Percentiles rank a stretch among this genome's conserved stretches.
Evolutionary conservation across 192 early-diverging fungal genomes (phyloP).

Genomic region (Coemansia sp.): DNA sequence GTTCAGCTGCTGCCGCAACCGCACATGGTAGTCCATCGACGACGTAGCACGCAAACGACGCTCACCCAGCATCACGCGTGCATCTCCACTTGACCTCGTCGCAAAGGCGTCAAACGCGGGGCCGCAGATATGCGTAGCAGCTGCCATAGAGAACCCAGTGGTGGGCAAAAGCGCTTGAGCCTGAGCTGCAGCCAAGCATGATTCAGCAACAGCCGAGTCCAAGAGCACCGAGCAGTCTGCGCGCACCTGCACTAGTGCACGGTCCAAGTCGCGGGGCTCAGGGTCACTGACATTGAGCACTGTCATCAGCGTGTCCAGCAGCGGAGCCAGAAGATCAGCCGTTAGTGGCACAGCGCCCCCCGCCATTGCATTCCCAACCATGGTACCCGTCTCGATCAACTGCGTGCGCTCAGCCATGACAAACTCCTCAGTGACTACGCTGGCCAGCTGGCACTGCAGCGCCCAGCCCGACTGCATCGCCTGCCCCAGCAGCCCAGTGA

Average conservation of each 20-base stretch:
- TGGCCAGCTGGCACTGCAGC: slow-evolving; percentile 75
- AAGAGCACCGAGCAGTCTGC: slow-evolving; percentile 68
- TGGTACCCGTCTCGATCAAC: slow-evolving; percentile 6
- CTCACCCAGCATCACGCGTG: slow-evolving; percentile 51
- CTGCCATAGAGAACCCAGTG: slow-evolving; percentile 66
- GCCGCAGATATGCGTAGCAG: slow-evolving; percentile 57
- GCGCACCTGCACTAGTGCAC: slow-evolving; percentile 66
- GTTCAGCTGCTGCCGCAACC: slow-evolving; percentile 67
- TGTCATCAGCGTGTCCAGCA: slow-evolving; percentile 63
- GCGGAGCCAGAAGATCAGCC: slow-evolving; percentile 57
- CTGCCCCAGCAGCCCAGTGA: slow-evolving; percentile 61
- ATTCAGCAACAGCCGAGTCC: slow-evolving; percentile 50
- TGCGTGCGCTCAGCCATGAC: slow-evolving; percentile 61
- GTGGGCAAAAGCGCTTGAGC: slow-evolving; percentile 14
- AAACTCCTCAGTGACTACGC: slow-evolving; percentile 83
- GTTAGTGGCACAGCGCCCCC: slow-evolving; percentile 34
- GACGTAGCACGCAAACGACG: slow-evolving; percentile 66
- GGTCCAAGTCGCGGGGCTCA: slow-evolving; percentile 69
- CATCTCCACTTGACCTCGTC: slow-evolving; percentile 24
- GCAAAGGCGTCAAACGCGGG: slow-evolving; percentile 56
- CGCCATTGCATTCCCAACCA: neutral
- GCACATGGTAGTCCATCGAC: slow-evolving; percentile 70
- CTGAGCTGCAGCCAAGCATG: neutral
- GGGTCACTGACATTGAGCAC: slow-evolving; percentile 59
- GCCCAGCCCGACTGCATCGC: slow-evolving; percentile 76